Evolutionary conservation across 176 grass and related monocot species (phyloP), one percentile per base, ranked within the genome.

Genomic region (Ensete ventricosum): DNA sequence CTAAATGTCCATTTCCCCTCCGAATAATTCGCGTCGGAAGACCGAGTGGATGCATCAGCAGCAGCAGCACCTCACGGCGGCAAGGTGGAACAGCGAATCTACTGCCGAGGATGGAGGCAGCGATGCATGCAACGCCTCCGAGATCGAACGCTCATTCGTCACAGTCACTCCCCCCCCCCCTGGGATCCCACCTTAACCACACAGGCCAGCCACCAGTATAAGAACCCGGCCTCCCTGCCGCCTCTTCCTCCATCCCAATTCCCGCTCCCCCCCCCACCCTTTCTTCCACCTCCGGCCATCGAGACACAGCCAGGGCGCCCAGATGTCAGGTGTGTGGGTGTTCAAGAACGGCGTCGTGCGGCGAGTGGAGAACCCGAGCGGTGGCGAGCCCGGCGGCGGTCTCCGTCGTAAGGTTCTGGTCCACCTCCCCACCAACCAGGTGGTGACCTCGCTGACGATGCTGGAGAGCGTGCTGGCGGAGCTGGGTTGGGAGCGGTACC

Each of bases 321-420:
- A 10, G 1, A 74, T 74, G 72, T 51, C 69, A 1, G 69, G 69
- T 1, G 69, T 72, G 50, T 72, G 69, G 69, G 69, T 72, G 49
- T 72, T 72, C 69, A 72, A 72, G 69, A 72, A 72, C 50, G 69
- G 69, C n/a, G 69, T 72, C 25, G 9, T 72, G n/a, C 49, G 69
- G 19, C 49, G 17, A 2, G 69, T 10, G 24, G 64, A 14, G 26
- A 34, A 34, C 26, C 12, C 25, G 2, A 21, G 66, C 26, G 27
- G 66, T 11, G 11, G 64, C 12, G 66, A 16, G 11, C 11, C 24
- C 11, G 50, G 11, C 12, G 22, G 22, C 9, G 49, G 21, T 6
- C 23, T 11, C 9, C 21, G 54, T 21, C 52, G 72, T 12, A 74
- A 34, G 24, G 72, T 74, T 20, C 53, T 74, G 23, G 23, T 74